phyloP scores from a whole-genome alignment of 75 land plant species.

The Selaginella tamariscina region DNA sequence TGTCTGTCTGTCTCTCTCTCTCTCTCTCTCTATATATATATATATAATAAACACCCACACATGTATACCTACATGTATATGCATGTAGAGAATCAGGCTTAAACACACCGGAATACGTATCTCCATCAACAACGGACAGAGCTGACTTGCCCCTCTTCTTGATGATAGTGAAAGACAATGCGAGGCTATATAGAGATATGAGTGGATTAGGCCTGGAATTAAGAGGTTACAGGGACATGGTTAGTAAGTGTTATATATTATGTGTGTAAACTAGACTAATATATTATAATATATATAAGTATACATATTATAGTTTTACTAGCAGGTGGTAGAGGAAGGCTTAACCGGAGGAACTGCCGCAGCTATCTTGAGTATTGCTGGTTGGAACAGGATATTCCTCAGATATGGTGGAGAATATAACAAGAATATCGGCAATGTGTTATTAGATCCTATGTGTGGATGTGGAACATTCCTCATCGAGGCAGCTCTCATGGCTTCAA shows the following conservation, averaged over 20 bases:
- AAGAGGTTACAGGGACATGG: neutral
- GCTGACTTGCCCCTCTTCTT: neutral
- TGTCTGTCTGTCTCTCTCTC: no score
- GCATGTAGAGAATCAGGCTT: no score
- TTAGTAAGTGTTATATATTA: no score
- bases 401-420: neutral
- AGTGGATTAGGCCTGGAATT: neutral
- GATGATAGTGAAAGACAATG: neutral
- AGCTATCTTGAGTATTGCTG: neutral
- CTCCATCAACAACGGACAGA: no score
- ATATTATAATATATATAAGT: no score
- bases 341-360: neutral
- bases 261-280: no score
- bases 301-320: no score
- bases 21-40: no score
- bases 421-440: constrained; percentile 8
- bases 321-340: no score
- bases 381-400: neutral
- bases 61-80: no score
- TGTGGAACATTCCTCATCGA: constrained; percentile 16
- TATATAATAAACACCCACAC: no score
- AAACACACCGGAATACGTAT: no score
- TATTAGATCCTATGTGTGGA: constrained; percentile 21
- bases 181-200: neutral
- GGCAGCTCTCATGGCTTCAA: constrained; percentile 19